Base-by-base conservation (phyloP, 2,329 filamentous ascomycete genomes). In the Paecilomyces variotii region DNA sequence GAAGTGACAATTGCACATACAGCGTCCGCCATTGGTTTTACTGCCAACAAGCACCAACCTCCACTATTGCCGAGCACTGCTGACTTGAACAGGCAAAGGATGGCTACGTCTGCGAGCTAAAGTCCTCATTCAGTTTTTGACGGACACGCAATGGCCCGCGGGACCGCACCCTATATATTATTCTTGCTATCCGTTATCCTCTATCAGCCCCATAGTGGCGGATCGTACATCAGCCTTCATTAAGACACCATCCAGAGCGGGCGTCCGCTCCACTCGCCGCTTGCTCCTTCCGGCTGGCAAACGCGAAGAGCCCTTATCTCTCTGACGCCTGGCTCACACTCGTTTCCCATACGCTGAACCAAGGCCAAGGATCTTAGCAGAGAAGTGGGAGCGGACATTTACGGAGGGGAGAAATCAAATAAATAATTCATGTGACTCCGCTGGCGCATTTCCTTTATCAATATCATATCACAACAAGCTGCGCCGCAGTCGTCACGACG, bases 1-100 rank as follows among this genome's bases (percentile, higher is more conserved):
- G 4, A 50, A 19, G 1, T 19, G 25, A 32, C 4, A 4, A 3
- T 53, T 10, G 14, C 5, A 54, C 58, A n/a, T 59, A 60, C 59
- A 56, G 51, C 26, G 45, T 56, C 57, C 10, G 56, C 53, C 39
- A 45, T 45, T 45, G 19, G 19, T 19, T 19, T 1, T 19, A 9
- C 24, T 19, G 7, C 11, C 4, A 45, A 59, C 35, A 34, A 53
- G 45, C 32, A 26, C 12, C 49, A 55, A 53, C 35, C 50, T 45
- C 49, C 56, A 57, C 50, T 53, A 39, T 4, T 24, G 25, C 32
- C 27, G 9, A 34, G 7, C 10, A 19, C n/a, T 27, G 52, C 49
- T 55, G 34, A 45, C 56, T 34, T 57, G 52, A 57, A 30, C 53
- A 57, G 51, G 9, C 11, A 30, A 30, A 51, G 51, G 57, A 52